Evolutionary conservation across 2,329 filamentous ascomycete genomes (phyloP).

Genomic region (Fusarium circinatum): DNA sequence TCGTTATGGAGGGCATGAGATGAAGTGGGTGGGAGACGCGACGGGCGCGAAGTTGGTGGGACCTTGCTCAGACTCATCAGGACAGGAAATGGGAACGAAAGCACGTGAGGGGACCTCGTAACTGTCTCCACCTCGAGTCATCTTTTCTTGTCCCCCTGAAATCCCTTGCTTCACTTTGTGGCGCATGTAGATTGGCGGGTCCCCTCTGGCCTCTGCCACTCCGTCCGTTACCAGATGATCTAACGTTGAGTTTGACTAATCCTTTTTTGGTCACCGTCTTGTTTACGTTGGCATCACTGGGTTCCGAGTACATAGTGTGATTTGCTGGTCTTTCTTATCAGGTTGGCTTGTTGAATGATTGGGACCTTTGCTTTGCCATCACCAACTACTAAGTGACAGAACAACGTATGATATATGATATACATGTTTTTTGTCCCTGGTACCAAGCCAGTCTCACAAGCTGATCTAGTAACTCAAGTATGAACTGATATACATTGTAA

Average conservation of each 20-base stretch:
- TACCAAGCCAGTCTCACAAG: background rate
- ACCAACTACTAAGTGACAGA: background rate
- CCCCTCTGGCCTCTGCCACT: slow-evolving; percentile 6
- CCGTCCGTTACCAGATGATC: slow-evolving; percentile 1
- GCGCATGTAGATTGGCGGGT: slow-evolving; percentile 1
- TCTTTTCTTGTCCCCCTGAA: slow-evolving; percentile 26
- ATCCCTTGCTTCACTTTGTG: slow-evolving; percentile 33
- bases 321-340: background rate
- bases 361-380: background rate
- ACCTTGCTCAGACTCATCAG: slow-evolving; percentile 45
- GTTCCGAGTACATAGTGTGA: background rate
- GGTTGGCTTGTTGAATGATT: background rate
- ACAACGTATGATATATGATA: background rate
- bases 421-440: background rate
- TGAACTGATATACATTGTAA: background rate
- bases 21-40: slow-evolving; percentile 57
- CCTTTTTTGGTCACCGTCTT: slow-evolving; percentile 34
- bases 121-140: slow-evolving; percentile 20
- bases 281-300: background rate
- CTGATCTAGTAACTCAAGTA: background rate
- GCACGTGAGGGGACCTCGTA: slow-evolving; percentile 53
- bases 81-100: slow-evolving; percentile 57
- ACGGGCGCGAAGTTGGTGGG: slow-evolving; percentile 54
- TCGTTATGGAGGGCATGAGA: slow-evolving; percentile 51
- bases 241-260: background rate